phyloP scores from a whole-genome alignment of 1,139 yeast species.

The Lodderomyces theae region DNA sequence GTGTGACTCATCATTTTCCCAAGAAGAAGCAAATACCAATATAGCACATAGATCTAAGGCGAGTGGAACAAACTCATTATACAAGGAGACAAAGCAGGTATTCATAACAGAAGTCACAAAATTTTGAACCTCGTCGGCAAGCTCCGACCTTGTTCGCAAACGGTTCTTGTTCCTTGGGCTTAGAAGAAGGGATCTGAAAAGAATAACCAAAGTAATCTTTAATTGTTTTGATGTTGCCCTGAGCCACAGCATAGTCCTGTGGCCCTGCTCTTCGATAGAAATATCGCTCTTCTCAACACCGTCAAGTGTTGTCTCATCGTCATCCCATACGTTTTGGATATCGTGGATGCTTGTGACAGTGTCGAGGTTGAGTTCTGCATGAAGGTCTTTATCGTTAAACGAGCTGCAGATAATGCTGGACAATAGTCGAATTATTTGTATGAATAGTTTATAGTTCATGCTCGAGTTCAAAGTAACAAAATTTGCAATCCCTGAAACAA shows the following conservation, averaged over 20 bases:
- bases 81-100: conserved; percentile 34
- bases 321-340: conserved; percentile 22
- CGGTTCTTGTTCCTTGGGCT: conserved; percentile 18
- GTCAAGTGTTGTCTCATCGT: conserved; percentile 11
- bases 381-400: conserved; percentile 27
- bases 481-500: conserved; percentile 32
- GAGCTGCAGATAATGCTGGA: conserved; percentile 23
- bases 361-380: conserved; percentile 13
- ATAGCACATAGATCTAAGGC: conserved; percentile 31
- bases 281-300: conserved; percentile 8
- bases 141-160: conserved; percentile 22
- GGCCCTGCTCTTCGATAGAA: conserved; percentile 10
- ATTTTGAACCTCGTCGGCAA: conserved; percentile 21
- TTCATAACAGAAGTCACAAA: conserved; percentile 24
- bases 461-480: conserved; percentile 24
- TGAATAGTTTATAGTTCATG: conserved; percentile 25
- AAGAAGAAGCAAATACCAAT: conserved; percentile 17
- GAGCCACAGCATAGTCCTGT: conserved; percentile 59
- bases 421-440: conserved; percentile 23
- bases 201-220: conserved; percentile 39
- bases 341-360: conserved; percentile 14
- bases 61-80: conserved; percentile 30
- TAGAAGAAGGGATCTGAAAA: conserved; percentile 26
- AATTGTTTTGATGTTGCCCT: conserved; percentile 63
- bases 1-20: conserved; percentile 12